Evolutionary conservation across 2,329 filamentous ascomycete species (phyloP).

Genomic region (Anthostomella pinea): DNA sequence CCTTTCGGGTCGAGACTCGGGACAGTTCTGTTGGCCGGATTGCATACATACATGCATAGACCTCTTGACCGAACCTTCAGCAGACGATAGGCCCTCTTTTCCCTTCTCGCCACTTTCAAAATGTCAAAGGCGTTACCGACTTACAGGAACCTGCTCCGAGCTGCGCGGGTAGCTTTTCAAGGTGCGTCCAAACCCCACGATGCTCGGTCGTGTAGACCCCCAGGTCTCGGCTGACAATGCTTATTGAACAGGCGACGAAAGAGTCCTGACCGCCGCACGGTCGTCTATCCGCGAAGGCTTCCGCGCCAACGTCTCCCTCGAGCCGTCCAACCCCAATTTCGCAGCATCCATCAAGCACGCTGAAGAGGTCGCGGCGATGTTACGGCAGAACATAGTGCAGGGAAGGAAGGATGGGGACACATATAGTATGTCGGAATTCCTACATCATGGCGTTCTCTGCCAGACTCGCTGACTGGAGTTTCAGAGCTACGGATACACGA

Average conservation of each 20-base stretch:
- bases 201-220: too few relatives aligned
- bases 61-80: not conserved
- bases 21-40: not conserved
- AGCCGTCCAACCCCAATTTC: constrained; percentile 56
- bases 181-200: too few relatives aligned
- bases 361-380: constrained; percentile 74
- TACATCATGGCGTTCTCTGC: too few relatives aligned
- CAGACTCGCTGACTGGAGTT: constrained; percentile 6
- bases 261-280: constrained; percentile 67
- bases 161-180: constrained; percentile 78
- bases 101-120: not conserved
- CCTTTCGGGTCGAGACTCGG: not conserved
- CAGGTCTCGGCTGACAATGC: too few relatives aligned
- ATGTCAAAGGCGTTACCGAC: constrained; percentile 55
- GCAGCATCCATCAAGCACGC: constrained; percentile 71
- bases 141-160: constrained; percentile 79
- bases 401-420: constrained; percentile 56
- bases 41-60: constrained; percentile 1
- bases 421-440: constrained; percentile 68
- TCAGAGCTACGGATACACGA: constrained; percentile 85
- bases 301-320: constrained; percentile 60
- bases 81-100: not conserved
- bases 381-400: constrained; percentile 86
- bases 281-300: constrained; percentile 72
- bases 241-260: constrained; percentile 60